These are phyloP conservation scores for Podaxis sp. DNA, from an alignment of 768 basidiomycete genomes.

Conservation along the genomic window DNA sequence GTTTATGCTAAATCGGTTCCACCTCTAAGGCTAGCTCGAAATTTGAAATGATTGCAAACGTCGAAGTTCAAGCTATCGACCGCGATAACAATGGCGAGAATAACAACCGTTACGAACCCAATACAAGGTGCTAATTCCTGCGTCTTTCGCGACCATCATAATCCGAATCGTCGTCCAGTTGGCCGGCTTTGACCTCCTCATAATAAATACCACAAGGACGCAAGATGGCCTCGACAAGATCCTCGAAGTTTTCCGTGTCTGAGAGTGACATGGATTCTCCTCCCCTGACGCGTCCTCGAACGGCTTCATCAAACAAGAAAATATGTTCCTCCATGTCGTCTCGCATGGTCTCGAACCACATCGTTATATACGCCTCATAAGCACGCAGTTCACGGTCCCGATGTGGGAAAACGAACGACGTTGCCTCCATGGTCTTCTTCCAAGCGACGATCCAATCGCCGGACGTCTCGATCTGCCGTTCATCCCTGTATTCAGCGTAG, in stretches of 20 bases:
- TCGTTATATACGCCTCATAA: slow-evolving; percentile 26
- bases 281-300: slow-evolving; percentile 24
- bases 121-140: too few relatives aligned
- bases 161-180: too few relatives aligned
- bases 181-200: neutral
- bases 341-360: neutral
- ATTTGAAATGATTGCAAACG: too few relatives aligned
- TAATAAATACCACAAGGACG: neutral
- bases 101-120: too few relatives aligned
- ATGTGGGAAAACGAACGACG: slow-evolving; percentile 27
- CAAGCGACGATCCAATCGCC: slow-evolving; percentile 28
- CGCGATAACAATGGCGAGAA: too few relatives aligned
- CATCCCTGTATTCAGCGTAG: slow-evolving; percentile 5
- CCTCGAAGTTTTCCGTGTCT: neutral
- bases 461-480: slow-evolving; percentile 10
- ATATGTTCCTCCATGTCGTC: too few relatives aligned
- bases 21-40: too few relatives aligned
- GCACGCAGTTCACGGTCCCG: slow-evolving; percentile 24
- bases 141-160: too few relatives aligned
- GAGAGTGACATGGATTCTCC: slow-evolving; percentile 2
- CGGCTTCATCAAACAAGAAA: slow-evolving; percentile 27
- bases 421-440: slow-evolving; percentile 18
- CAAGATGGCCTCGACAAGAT: neutral
- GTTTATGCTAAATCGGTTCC: too few relatives aligned
- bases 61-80: too few relatives aligned